Evolutionary conservation across 805 yeast species (phyloP).

Genomic region (Geotrichum ghanense): DNA sequence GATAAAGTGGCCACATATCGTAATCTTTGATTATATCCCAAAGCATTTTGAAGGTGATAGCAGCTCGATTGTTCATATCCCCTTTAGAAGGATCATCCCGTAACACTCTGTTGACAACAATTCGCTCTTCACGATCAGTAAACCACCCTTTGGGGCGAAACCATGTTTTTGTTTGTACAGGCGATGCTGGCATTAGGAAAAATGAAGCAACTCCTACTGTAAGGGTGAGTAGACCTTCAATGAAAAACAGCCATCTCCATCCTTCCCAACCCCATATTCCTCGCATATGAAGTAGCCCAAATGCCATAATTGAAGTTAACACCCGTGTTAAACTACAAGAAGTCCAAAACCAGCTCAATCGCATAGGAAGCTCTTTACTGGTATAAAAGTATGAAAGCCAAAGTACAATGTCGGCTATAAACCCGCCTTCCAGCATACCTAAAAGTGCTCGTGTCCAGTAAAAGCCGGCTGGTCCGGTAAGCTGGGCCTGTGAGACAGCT

Average conservation of each 20-base stretch:
- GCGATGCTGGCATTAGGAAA: slow-evolving; percentile 41
- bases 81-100: slow-evolving; percentile 57
- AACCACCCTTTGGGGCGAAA: slow-evolving; percentile 41
- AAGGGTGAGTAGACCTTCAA: slow-evolving; percentile 48
- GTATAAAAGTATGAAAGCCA: slow-evolving; percentile 58
- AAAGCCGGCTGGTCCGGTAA: slow-evolving; percentile 33
- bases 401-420: slow-evolving; percentile 45
- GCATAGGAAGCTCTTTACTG: slow-evolving; percentile 40
- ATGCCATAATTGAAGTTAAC: slow-evolving; percentile 34
- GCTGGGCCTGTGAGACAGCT: slow-evolving; percentile 37
- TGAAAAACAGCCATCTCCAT: slow-evolving; percentile 53
- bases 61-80: slow-evolving; percentile 52
- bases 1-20: slow-evolving; percentile 45
- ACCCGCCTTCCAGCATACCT: slow-evolving; percentile 52
- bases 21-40: slow-evolving; percentile 34
- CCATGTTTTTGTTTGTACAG: slow-evolving; percentile 36
- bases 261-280: slow-evolving; percentile 34
- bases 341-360: slow-evolving; percentile 47
- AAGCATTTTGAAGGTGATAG: slow-evolving; percentile 32
- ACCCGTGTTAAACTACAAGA: slow-evolving; percentile 37
- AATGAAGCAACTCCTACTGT: slow-evolving; percentile 35
- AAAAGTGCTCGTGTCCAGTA: slow-evolving; percentile 38
- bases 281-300: slow-evolving; percentile 40
- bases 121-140: slow-evolving; percentile 43
- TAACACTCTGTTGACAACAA: slow-evolving; percentile 45